These are phyloP conservation scores for Ceratonia siliqua DNA, from an alignment of 306 rosid species.

Conservation along the genomic window DNA sequence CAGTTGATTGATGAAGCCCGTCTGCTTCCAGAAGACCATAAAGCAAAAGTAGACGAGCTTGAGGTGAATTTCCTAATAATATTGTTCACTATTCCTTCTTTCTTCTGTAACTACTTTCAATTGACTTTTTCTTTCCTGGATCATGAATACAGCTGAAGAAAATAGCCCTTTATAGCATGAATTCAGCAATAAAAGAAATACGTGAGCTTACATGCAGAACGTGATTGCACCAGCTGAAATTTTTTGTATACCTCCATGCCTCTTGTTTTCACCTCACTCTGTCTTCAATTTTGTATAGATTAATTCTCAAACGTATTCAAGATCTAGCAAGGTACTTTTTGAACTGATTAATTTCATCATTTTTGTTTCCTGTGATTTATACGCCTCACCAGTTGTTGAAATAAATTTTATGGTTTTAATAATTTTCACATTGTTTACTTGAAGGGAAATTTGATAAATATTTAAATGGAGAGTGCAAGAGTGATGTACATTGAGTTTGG, in stretches of 20 bases:
- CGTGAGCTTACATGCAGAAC: constrained; percentile 77
- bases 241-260: neutral
- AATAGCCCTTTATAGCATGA: constrained; percentile 73
- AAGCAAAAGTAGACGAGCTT: constrained; percentile 73
- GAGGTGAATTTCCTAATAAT: constrained; percentile 55
- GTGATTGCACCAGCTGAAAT: constrained; percentile 42
- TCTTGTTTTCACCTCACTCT: neutral
- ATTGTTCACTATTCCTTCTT: neutral
- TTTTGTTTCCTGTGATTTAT: neutral
- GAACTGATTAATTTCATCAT: constrained; percentile 16
- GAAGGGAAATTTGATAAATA: neutral
- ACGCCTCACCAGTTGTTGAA: constrained; percentile 26
- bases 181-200: constrained; percentile 75
- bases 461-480: neutral
- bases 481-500: too few relatives aligned
- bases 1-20: constrained; percentile 70
- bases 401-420: constrained; percentile 11
- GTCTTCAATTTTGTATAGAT: constrained; percentile 32
- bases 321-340: constrained; percentile 26
- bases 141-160: constrained; percentile 73
- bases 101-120: neutral
- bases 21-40: constrained; percentile 74
- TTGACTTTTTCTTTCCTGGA: constrained; percentile 28
- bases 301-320: constrained; percentile 17
- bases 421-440: neutral